Evolutionary conservation across 805 yeast genomes (phyloP).

Genomic region (Ogataea salicorniae): DNA sequence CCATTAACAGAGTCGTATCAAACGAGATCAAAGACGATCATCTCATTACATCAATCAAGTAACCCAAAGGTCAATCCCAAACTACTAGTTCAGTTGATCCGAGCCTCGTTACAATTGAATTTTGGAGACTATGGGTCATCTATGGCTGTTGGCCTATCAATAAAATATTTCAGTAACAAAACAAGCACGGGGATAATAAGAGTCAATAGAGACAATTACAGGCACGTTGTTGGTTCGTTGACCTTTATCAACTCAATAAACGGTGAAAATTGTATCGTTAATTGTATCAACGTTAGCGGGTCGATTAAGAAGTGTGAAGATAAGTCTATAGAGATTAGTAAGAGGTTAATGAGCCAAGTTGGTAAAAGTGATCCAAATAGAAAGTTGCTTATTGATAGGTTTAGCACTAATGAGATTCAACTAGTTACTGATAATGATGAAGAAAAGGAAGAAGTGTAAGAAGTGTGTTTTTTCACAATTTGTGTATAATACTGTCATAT

Average conservation of each 20-base stretch:
- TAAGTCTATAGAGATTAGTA: constrained; percentile 50
- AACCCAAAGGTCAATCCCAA: constrained; percentile 45
- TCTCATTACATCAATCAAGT: constrained; percentile 47
- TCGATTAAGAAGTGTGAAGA: constrained; percentile 82
- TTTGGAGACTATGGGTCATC: constrained; percentile 81
- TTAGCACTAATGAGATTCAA: constrained; percentile 6
- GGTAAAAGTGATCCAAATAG: constrained; percentile 6
- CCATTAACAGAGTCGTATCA: constrained; percentile 2
- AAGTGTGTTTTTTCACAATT: too few species aligned
- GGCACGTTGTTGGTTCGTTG: constrained; percentile 63
- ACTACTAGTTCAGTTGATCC: constrained; percentile 46
- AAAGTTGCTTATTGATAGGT: constrained; percentile 7
- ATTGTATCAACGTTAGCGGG: constrained; percentile 72
- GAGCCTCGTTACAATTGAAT: constrained; percentile 50
- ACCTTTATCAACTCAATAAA: constrained; percentile 48
- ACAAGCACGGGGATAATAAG: constrained; percentile 84
- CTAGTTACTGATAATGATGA: constrained; percentile 7
- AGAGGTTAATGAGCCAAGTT: constrained; percentile 27
- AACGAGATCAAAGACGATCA: constrained; percentile 34
- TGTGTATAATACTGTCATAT: too few species aligned
- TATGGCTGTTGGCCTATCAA: constrained; percentile 41
- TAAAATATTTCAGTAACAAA: constrained; percentile 75
- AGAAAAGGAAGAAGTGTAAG: constrained; percentile 1
- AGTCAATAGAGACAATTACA: constrained; percentile 61
- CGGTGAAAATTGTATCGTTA: constrained; percentile 45